phyloP scores from a whole-genome alignment of 257 asterid genomes.

The Primulina huaijiensis region DNA sequence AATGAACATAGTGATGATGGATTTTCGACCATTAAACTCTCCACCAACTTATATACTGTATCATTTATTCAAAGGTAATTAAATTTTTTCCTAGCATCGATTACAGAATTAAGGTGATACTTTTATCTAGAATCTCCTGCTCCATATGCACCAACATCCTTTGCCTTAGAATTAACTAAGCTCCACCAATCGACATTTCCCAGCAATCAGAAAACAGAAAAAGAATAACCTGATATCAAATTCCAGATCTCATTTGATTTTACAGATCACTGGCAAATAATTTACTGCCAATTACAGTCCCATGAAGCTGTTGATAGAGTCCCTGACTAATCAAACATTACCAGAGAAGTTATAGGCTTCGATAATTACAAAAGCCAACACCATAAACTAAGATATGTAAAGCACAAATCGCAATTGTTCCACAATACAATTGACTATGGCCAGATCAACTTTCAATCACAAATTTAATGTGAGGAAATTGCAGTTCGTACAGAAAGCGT shows the following conservation, averaged over 20 bases:
- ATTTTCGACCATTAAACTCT: not conserved
- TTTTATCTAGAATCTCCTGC: not conserved
- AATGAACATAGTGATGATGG: not conserved
- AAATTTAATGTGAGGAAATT: not conserved
- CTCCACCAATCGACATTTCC: not conserved
- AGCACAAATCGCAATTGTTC: not conserved
- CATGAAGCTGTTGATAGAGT: not conserved
- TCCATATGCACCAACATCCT: conserved; percentile 1
- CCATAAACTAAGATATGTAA: not conserved
- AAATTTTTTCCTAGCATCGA: not conserved
- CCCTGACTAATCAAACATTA: not conserved
- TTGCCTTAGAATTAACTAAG: conserved; percentile 6
- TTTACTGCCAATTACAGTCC: not conserved
- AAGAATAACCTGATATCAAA: not conserved
- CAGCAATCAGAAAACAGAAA: not conserved
- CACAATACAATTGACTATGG: not conserved
- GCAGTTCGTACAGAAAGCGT: not conserved
- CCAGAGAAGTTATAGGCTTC: not conserved
- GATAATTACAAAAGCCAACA: not conserved
- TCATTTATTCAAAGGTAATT: not conserved
- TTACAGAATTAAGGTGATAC: not conserved
- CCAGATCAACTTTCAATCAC: conserved; percentile 12
- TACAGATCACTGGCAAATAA: conserved; percentile 5
- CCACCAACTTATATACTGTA: not conserved
- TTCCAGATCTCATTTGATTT: conserved; percentile 2